These are phyloP conservation scores for Canavalia ensiformis DNA, from an alignment of 306 rosid species.

Conservation along the genomic window DNA sequence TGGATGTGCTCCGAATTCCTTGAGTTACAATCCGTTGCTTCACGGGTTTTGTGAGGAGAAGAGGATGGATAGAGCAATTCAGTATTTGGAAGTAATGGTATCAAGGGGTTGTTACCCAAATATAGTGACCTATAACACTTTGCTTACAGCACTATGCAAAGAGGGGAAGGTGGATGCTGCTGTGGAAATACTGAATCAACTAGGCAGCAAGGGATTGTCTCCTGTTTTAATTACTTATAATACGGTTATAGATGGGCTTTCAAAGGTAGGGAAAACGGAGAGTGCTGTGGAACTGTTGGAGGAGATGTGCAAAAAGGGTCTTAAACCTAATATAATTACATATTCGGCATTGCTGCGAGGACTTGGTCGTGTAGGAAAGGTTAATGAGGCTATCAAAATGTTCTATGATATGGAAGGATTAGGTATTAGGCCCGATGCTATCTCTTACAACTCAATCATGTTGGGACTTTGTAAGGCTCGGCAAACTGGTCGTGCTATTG, in stretches of 20 bases:
- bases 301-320: constrained; percentile 83
- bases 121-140: constrained; percentile 91
- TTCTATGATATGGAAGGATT: constrained; percentile 72
- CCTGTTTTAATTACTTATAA: constrained; percentile 91
- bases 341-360: constrained; percentile 88
- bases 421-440: constrained; percentile 68
- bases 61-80: constrained; percentile 86
- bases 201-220: constrained; percentile 84
- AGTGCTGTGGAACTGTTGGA: constrained; percentile 73
- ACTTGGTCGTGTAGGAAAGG: constrained; percentile 85
- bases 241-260: constrained; percentile 89
- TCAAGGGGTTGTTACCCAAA: constrained; percentile 95
- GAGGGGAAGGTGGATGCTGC: constrained; percentile 95
- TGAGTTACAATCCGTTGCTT: constrained; percentile 95
- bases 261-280: constrained; percentile 81
- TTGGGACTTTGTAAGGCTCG: constrained; percentile 84
- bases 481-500: constrained; percentile 82
- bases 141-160: constrained; percentile 89
- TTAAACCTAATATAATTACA: constrained; percentile 82
- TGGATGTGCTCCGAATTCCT: constrained; percentile 89
- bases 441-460: constrained; percentile 79
- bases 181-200: constrained; percentile 84
- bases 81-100: constrained; percentile 88
- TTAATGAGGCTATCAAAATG: constrained; percentile 71
- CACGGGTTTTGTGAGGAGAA: constrained; percentile 94